These are phyloP conservation scores for Neurospora terricola DNA, from an alignment of 495 filamentous ascomycete species.

Conservation along the genomic window DNA sequence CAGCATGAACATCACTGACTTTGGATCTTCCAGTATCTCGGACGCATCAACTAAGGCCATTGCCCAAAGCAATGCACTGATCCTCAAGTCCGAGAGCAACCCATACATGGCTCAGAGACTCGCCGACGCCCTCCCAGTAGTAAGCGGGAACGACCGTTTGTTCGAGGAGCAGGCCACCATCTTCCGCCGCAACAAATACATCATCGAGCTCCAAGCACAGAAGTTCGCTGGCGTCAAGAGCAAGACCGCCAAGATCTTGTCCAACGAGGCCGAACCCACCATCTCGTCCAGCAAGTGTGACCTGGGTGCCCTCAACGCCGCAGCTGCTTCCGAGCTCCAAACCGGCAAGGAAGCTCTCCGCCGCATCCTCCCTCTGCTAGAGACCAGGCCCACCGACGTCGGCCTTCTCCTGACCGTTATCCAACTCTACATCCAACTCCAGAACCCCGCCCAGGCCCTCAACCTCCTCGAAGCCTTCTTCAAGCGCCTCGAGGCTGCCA, in stretches of 20 bases:
- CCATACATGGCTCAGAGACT: constrained; percentile 68
- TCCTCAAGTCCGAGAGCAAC: constrained; percentile 53
- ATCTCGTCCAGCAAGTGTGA: constrained; percentile 47
- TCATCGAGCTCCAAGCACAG: constrained; percentile 63
- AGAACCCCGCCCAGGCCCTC: constrained; percentile 70
- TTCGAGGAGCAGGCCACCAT: constrained; percentile 68
- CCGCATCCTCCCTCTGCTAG: constrained; percentile 61
- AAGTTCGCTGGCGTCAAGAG: constrained; percentile 67
- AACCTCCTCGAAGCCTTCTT: constrained; percentile 65
- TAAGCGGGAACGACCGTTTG: constrained; percentile 55
- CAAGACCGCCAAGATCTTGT: constrained; percentile 52
- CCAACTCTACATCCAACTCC: constrained; percentile 67
- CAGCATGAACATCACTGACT: constrained; percentile 11
- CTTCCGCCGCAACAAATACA: constrained; percentile 58
- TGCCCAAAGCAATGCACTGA: constrained; percentile 67
- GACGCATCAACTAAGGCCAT: constrained; percentile 70
- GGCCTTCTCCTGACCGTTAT: constrained; percentile 75
- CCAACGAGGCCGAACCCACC: constrained; percentile 38
- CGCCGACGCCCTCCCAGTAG: constrained; percentile 45
- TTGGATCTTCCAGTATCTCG: constrained; percentile 45
- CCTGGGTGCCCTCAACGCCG: constrained; percentile 70
- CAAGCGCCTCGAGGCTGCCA: constrained; percentile 57
- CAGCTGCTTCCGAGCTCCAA: constrained; percentile 56
- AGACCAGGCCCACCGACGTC: constrained; percentile 68
- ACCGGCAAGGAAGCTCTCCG: constrained; percentile 62